These are phyloP conservation scores for Lasiodiplodia gonubiensis DNA, from an alignment of 2,329 filamentous ascomycete species.

Conservation along the genomic window DNA sequence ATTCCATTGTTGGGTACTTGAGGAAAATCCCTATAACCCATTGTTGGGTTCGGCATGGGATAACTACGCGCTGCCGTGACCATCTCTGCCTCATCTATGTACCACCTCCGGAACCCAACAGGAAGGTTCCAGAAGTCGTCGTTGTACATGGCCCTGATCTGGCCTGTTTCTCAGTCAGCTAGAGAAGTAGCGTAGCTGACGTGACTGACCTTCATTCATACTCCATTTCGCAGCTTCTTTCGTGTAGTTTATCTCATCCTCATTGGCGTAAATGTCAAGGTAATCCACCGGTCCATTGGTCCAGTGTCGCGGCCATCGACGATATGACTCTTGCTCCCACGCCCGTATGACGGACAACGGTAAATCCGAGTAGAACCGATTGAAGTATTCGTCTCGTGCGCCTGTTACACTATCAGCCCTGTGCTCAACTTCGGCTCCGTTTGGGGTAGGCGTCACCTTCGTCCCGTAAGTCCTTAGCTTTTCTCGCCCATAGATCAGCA, in stretches of 20 bases:
- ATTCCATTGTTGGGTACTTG: too few species aligned
- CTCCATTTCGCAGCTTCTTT: neutral
- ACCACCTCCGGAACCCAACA: neutral
- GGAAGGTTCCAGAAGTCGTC: neutral
- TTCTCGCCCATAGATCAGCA: neutral
- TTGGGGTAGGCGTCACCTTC: neutral
- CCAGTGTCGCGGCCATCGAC: neutral
- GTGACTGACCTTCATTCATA: neutral
- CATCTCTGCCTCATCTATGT: neutral
- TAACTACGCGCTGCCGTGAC: neutral
- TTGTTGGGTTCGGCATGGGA: too few species aligned
- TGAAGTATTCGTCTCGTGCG: neutral
- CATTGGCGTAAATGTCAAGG: conserved; percentile 22
- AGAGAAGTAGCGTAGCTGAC: neutral
- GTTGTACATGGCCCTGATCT: neutral
- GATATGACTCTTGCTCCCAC: neutral
- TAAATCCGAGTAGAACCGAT: neutral
- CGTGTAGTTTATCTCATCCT: conserved; percentile 23
- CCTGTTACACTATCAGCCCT: neutral
- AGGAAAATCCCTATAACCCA: too few species aligned
- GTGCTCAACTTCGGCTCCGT: neutral
- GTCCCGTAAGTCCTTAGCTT: neutral
- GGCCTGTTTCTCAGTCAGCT: neutral
- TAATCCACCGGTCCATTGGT: neutral
- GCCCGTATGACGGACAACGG: neutral